phyloP scores from a whole-genome alignment of 441 rosid genomes.

The Erysimum cheiri region DNA sequence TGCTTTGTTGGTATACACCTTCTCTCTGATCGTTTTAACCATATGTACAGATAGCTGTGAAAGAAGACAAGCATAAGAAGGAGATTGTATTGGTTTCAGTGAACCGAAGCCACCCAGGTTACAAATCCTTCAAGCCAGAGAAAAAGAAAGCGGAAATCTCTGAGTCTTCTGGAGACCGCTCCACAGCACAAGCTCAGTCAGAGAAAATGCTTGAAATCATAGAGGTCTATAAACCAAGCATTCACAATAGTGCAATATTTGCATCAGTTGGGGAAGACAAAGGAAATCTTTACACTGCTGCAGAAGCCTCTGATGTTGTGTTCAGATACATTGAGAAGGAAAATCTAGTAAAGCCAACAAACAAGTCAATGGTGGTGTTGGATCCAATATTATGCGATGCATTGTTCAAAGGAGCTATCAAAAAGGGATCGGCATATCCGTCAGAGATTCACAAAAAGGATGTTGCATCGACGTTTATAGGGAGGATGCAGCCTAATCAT shows the following conservation, averaged over 20 bases:
- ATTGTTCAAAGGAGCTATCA: slow-evolving; percentile 89
- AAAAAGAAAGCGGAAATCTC: slow-evolving; percentile 62
- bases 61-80: slow-evolving; percentile 93
- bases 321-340: slow-evolving; percentile 81
- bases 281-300: slow-evolving; percentile 71
- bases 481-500: slow-evolving; percentile 87
- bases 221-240: slow-evolving; percentile 86
- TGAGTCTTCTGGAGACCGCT: slow-evolving; percentile 52
- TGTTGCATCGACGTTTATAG: slow-evolving; percentile 66
- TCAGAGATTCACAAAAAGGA: slow-evolving; percentile 90
- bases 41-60: slow-evolving; percentile 64
- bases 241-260: slow-evolving; percentile 82
- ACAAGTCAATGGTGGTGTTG: slow-evolving; percentile 73
- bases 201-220: slow-evolving; percentile 71
- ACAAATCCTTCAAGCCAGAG: slow-evolving; percentile 80
- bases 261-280: slow-evolving; percentile 79
- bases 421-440: slow-evolving; percentile 90
- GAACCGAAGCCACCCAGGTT: slow-evolving; percentile 70
- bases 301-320: slow-evolving; percentile 86
- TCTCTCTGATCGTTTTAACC: too few relatives aligned
- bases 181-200: slow-evolving; percentile 47
- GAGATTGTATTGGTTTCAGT: slow-evolving; percentile 71
- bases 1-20: neutral
- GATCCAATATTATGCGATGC: slow-evolving; percentile 85
- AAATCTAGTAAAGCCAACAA: slow-evolving; percentile 72